Conservation (phyloP, 495 filamentous ascomycete species). For the Collariella sp. region DNA sequence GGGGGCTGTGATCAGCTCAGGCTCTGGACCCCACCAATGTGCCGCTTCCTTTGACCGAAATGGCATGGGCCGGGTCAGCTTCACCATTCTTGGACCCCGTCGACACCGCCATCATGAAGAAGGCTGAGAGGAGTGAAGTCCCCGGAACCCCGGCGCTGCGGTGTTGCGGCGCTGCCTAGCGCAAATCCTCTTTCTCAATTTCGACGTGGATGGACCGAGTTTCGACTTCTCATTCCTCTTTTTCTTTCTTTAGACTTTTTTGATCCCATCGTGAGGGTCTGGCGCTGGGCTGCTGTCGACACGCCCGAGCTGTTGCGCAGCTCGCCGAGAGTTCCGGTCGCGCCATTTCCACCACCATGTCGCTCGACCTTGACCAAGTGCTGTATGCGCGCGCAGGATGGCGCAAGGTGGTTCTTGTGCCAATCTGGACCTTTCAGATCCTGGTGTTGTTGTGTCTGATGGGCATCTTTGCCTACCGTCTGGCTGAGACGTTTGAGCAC, state of each 20-base stretch:
- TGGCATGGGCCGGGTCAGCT: not conserved
- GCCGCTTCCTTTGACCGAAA: not conserved
- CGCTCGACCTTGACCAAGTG: conserved; percentile 34
- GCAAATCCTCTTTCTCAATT: not conserved
- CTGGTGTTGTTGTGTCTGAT: conserved; percentile 32
- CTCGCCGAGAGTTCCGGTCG: not conserved
- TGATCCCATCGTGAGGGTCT: not conserved
- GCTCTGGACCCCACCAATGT: not conserved
- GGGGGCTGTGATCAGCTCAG: not conserved
- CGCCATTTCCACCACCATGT: not conserved
- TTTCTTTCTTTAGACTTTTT: not conserved
- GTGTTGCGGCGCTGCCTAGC: not conserved
- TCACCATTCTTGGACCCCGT: not conserved
- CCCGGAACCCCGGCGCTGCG: not conserved
- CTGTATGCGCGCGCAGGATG: conserved; percentile 37
- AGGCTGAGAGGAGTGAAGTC: not conserved
- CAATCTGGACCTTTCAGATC: conserved; percentile 36
- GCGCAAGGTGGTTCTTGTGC: conserved; percentile 32
- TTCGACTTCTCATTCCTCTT: not conserved
- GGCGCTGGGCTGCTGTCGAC: not conserved
- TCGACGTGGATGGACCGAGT: not conserved
- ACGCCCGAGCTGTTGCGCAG: not conserved
- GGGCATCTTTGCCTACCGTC: conserved; percentile 42
- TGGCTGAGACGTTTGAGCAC: conserved; percentile 33
- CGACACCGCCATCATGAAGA: conserved; percentile 2